Evolutionary conservation across 306 rosid genomes (phyloP).

Genomic region (Morella rubra): DNA sequence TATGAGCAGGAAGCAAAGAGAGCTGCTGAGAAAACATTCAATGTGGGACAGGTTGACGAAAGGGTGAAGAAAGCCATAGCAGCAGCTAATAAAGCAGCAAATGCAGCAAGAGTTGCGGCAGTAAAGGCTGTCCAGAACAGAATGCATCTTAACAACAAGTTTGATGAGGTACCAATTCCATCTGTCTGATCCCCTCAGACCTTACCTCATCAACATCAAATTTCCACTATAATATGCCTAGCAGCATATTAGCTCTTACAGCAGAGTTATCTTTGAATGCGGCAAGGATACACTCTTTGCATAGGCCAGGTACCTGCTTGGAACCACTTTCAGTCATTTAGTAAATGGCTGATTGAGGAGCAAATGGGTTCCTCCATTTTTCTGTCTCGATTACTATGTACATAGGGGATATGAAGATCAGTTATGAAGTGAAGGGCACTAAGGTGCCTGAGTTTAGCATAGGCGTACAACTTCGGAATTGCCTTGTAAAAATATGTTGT

Average conservation of each 20-base stretch:
- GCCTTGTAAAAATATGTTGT: background rate
- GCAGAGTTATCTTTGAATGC: no score
- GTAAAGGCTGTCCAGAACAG: slow-evolving; percentile 84
- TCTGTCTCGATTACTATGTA: slow-evolving; percentile 39
- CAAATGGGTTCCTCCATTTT: slow-evolving; percentile 48
- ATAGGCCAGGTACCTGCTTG: slow-evolving; percentile 48
- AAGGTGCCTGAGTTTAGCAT: slow-evolving; percentile 26
- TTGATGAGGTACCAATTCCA: slow-evolving; percentile 17
- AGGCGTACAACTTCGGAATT: slow-evolving; percentile 22
- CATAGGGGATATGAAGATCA: slow-evolving; percentile 25
- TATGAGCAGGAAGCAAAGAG: slow-evolving; percentile 68
- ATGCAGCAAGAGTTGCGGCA: slow-evolving; percentile 90
- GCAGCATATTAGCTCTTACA: background rate
- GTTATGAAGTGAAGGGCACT: slow-evolving; percentile 9
- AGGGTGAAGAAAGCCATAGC: slow-evolving; percentile 58
- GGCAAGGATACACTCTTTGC: background rate
- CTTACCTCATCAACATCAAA: background rate
- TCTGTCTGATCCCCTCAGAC: slow-evolving; percentile 12
- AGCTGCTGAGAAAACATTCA: slow-evolving; percentile 69
- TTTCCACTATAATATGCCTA: background rate
- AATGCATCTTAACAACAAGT: slow-evolving; percentile 41
- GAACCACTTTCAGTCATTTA: slow-evolving; percentile 63
- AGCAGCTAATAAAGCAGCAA: slow-evolving; percentile 84
- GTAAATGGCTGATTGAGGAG: slow-evolving; percentile 58
- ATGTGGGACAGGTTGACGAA: slow-evolving; percentile 50